Conservation (phyloP, 768 basidiomycete genomes). For the Leccinum incarnatum region DNA sequence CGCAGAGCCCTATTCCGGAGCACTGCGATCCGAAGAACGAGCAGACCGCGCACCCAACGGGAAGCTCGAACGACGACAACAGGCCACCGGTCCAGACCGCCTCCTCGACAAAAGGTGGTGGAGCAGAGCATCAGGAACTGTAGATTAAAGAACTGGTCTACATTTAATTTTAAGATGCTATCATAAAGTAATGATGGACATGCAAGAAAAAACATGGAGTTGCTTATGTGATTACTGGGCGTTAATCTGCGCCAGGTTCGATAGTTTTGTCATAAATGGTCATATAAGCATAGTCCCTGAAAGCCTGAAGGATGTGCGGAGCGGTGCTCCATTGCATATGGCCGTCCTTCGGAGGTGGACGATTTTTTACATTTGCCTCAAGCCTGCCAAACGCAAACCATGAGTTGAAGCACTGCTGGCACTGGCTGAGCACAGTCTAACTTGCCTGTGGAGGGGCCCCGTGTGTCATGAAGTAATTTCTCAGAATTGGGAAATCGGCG, state of each 20-base stretch:
- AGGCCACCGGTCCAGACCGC: slow-evolving; percentile 29
- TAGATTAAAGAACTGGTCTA: slow-evolving; percentile 24
- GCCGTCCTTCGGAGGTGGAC: background rate
- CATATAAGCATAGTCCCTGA: slow-evolving; percentile 25
- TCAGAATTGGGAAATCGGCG: slow-evolving; percentile 79
- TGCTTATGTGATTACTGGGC: slow-evolving; percentile 9
- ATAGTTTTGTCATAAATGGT: slow-evolving; percentile 26
- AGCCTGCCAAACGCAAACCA: slow-evolving; percentile 27
- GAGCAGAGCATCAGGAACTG: slow-evolving; percentile 26
- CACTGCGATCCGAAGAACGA: slow-evolving; percentile 70
- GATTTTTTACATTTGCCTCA: slow-evolving; percentile 21
- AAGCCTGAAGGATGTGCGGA: background rate
- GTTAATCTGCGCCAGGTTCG: slow-evolving; percentile 2
- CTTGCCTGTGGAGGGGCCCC: slow-evolving; percentile 45
- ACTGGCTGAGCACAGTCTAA: slow-evolving; percentile 25
- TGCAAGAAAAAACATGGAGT: slow-evolving; percentile 23
- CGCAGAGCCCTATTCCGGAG: slow-evolving; percentile 66
- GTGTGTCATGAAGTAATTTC: slow-evolving; percentile 75
- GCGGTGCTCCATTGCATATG: background rate
- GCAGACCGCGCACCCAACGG: slow-evolving; percentile 25
- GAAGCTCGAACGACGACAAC: slow-evolving; percentile 24
- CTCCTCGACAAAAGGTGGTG: slow-evolving; percentile 6
- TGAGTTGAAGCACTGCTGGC: slow-evolving; percentile 16
- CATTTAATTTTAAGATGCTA: slow-evolving; percentile 13
- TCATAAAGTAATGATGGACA: slow-evolving; percentile 22